A percentile compares a stretch with the other conserved stretches of the same genome.
These are phyloP conservation scores for Phytophthora foliorum DNA, from an alignment of 352 stramenopile species.

Conservation along the genomic window DNA sequence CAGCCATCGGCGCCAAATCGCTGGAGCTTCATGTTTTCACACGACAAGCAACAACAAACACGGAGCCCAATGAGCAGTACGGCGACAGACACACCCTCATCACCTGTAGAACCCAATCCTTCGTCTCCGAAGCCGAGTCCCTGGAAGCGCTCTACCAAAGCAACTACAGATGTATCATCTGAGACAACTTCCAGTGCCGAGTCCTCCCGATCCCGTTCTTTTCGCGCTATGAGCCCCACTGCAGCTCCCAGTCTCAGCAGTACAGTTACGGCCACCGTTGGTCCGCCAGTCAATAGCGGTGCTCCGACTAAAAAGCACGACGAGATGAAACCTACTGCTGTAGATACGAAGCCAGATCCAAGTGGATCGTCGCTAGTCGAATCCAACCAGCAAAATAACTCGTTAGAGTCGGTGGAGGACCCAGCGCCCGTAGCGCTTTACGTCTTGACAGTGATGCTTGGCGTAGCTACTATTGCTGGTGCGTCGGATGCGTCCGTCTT, in stretches of 20 bases:
- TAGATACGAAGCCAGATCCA: conserved; percentile 1
- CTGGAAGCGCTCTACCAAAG: conserved; percentile 30
- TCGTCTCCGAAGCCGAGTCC: conserved; percentile 22
- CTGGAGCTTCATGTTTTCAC: conserved; percentile 46
- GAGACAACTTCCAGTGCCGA: conserved; percentile 15
- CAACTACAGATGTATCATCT: conserved; percentile 17
- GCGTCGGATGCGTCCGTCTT: conserved; percentile 56
- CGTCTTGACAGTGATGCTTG: conserved; percentile 44
- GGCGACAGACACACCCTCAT: conserved; percentile 16
- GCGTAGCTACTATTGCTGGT: conserved; percentile 46
- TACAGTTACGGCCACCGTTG: conserved; percentile 7
- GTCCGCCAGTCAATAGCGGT: conserved; percentile 10
- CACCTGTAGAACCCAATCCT: conserved; percentile 10
- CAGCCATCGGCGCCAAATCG: conserved; percentile 31
- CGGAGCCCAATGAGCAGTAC: conserved; percentile 43
- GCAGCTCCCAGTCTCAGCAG: neutral
- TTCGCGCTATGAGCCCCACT: conserved; percentile 2
- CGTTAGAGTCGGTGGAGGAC: conserved; percentile 15
- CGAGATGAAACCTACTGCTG: conserved; percentile 4
- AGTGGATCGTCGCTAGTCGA: neutral
- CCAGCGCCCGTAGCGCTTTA: conserved; percentile 20
- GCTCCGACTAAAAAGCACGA: conserved; percentile 8
- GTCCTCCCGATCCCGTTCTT: conserved; percentile 21
- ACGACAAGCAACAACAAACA: conserved; percentile 43
- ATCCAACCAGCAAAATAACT: conserved; percentile 7